These are phyloP conservation scores for Jaenimonas drosophilae DNA, from an alignment of 208 protist genomes.

Conservation along the genomic window DNA sequence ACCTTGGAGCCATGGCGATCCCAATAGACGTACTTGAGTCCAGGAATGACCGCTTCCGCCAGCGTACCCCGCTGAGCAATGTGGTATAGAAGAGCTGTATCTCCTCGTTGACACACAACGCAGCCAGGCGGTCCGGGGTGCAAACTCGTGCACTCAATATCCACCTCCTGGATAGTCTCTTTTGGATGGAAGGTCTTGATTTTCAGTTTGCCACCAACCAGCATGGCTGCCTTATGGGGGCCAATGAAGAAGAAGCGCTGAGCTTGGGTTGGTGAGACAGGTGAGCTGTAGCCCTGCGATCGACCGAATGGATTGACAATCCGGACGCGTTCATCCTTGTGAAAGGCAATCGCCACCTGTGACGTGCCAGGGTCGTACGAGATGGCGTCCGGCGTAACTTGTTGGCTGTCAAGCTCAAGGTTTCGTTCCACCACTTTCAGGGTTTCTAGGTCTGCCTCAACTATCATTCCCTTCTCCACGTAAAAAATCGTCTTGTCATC, in stretches of 20 bases:
- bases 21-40: constrained; percentile 94
- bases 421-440: constrained; percentile 12
- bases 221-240: constrained; percentile 94
- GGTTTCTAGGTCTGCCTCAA: constrained; percentile 38
- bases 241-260: no score
- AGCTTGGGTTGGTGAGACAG: no score
- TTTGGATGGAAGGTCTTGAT: constrained; percentile 3
- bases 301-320: no score
- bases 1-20: constrained; percentile 84
- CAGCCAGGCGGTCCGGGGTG: constrained; percentile 62
- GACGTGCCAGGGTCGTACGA: constrained; percentile 53
- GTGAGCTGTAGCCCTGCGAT: no score
- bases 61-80: constrained; percentile 86
- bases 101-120: constrained; percentile 73
- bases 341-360: constrained; percentile 67
- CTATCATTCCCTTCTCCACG: constrained; percentile 35
- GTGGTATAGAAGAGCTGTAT: constrained; percentile 92
- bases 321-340: no score
- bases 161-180: constrained; percentile 48
- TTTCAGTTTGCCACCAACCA: neutral
- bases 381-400: constrained; percentile 41
- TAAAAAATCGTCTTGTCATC: constrained; percentile 40
- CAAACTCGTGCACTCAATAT: constrained; percentile 59
- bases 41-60: constrained; percentile 34
- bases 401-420: constrained; percentile 13